Conservation (phyloP, 345 rosid species). For the Sonneratia caseolaris region DNA sequence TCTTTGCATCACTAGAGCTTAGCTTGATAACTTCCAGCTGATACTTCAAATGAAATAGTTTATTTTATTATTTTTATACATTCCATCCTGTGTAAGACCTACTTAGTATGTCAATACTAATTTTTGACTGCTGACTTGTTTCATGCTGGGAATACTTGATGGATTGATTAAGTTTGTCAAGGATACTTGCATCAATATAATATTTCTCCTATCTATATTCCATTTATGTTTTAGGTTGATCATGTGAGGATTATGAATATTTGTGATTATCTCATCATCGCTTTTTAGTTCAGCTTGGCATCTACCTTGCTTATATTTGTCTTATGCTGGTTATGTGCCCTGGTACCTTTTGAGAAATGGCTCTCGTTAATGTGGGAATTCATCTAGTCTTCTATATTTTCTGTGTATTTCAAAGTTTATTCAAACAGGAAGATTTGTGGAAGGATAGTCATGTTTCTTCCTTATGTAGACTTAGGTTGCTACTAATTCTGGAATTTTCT, state of each 20-base stretch:
- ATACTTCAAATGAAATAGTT: too few species aligned
- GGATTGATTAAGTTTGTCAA: neutral
- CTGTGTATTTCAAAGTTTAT: neutral
- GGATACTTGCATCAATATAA: neutral
- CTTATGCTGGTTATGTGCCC: neutral
- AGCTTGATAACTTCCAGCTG: too few species aligned
- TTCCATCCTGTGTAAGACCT: neutral
- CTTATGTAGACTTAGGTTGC: neutral
- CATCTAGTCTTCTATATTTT: neutral
- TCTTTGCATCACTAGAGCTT: too few species aligned
- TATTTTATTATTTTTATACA: neutral
- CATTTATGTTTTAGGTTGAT: neutral
- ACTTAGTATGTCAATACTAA: neutral
- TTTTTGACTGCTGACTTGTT: too few species aligned
- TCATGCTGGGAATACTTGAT: neutral
- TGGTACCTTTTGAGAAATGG: neutral
- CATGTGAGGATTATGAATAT: neutral
- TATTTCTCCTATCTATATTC: neutral
- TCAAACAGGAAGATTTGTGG: neutral
- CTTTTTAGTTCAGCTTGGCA: neutral
- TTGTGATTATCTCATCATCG: neutral
- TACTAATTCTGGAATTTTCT: conserved; percentile 9
- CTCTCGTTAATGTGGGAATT: neutral
- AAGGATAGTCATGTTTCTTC: neutral
- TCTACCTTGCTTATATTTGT: neutral